Evolutionary conservation across 768 basidiomycete genomes (phyloP).

Genomic region (Trametes meyenii): DNA sequence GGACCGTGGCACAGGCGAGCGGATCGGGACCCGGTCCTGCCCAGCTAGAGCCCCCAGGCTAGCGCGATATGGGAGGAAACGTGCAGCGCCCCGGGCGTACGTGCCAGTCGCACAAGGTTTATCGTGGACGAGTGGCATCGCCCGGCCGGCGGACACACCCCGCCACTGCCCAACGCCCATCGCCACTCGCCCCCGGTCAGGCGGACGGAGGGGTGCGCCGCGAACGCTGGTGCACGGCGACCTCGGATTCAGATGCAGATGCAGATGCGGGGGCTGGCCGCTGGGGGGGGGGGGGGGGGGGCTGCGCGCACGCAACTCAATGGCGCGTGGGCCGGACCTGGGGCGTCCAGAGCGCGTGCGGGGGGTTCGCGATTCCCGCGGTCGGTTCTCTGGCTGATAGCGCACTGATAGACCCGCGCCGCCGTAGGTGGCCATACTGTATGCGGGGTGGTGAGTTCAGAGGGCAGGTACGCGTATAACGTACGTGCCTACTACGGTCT

Average conservation of each 20-base stretch:
- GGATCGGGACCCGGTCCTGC: conserved; percentile 6
- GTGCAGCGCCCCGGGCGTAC: not conserved
- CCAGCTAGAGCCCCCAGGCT: not conserved
- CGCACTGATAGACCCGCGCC: too few relatives aligned
- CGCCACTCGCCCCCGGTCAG: not conserved
- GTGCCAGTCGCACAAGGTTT: conserved; percentile 1
- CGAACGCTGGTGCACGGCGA: not conserved
- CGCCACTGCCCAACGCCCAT: too few relatives aligned
- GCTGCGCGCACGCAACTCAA: not conserved
- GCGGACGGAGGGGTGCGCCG: not conserved
- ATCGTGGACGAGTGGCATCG: too few relatives aligned
- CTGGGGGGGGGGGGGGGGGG: not conserved
- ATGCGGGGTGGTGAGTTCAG: too few relatives aligned
- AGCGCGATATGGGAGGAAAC: conserved; percentile 13
- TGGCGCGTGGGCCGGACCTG: not conserved
- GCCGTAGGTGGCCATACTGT: too few relatives aligned
- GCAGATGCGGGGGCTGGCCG: too few relatives aligned
- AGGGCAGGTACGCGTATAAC: too few relatives aligned
- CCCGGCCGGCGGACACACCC: not conserved
- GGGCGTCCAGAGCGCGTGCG: not conserved
- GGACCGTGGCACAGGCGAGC: too few relatives aligned
- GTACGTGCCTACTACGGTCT: too few relatives aligned
- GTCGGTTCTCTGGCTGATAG: not conserved
- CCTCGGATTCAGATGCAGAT: not conserved
- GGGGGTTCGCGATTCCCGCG: not conserved